These are phyloP conservation scores for Astrephomene gubernaculifera DNA, from an alignment of 139 green algal species.

Conservation along the genomic window DNA sequence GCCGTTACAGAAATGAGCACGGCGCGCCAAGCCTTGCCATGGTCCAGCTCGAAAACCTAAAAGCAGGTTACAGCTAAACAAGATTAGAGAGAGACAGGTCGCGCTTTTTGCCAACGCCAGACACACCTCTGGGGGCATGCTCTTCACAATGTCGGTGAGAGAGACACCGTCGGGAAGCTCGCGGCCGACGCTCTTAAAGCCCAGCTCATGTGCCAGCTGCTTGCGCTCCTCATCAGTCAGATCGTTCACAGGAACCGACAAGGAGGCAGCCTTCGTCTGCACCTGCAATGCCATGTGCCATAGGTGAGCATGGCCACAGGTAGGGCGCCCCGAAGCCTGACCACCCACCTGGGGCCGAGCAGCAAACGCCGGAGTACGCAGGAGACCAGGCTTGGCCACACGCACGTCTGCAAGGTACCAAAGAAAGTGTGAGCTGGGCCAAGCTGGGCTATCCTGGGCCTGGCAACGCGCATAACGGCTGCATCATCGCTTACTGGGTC, in stretches of 20 bases:
- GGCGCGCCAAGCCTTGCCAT: slow-evolving; percentile 80
- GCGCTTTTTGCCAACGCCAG: too few species aligned
- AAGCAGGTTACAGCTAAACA: too few species aligned
- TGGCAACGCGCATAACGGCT: slow-evolving; percentile 20
- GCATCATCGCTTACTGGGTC: slow-evolving; percentile 19
- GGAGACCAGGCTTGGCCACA: slow-evolving; percentile 29
- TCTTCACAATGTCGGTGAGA: slow-evolving; percentile 86
- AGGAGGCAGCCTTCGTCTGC: slow-evolving; percentile 19
- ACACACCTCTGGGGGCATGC: slow-evolving; percentile 82
- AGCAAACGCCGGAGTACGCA: slow-evolving; percentile 15
- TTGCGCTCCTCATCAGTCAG: slow-evolving; percentile 56
- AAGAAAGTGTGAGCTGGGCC: neutral
- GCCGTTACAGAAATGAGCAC: slow-evolving; percentile 73
- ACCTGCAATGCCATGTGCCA: neutral
- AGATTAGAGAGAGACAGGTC: too few species aligned
- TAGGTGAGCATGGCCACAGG: neutral
- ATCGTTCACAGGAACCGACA: slow-evolving; percentile 35
- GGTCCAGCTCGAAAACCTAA: slow-evolving; percentile 90
- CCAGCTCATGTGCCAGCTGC: slow-evolving; percentile 66
- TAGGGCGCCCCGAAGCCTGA: neutral
- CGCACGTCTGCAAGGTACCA: slow-evolving; percentile 9
- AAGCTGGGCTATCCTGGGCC: too few species aligned
- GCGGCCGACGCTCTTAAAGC: slow-evolving; percentile 87
- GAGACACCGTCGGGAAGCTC: slow-evolving; percentile 87
- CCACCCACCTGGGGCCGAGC: slow-evolving; percentile 23